Base-by-base conservation (phyloP, 495 filamentous ascomycete species). In the Annulohypoxylon nitens region DNA sequence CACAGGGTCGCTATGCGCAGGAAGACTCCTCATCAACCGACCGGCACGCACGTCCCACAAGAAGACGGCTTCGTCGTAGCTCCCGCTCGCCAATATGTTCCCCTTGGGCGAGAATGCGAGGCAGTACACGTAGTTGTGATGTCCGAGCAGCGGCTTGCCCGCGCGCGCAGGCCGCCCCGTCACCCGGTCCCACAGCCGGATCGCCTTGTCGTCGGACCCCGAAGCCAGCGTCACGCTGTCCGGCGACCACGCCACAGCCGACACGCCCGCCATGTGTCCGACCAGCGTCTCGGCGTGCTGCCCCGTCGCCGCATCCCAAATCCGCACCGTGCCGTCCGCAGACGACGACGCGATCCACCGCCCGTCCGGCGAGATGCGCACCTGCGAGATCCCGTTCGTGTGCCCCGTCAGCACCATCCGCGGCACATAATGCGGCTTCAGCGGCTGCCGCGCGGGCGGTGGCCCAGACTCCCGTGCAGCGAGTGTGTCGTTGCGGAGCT, bases 41-140 rank as follows among this genome's bases (percentile, higher is more conserved):
- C 92, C 93, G 0, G 93, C 91, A 0, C 96, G 88, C 2, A 98
- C 92, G 81, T 98, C 96, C 96, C 96, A 99, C 25, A 98, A 81
- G 72, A 97, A 97, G 0, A 99, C 92, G 8, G 97, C 96, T 84
- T 99, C 96, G 75, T 98, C 96, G 81, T 97, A 98, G 74, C 93
- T 95, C 16, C 96, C 97, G 65, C 92, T 95, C 41, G 92, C 96
- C 16, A 99, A 88, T 75, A 97, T 97, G 76, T 98, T 98, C 41
- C 96, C 97, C 81, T 97, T 97, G 1, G 97, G 96, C 14, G 93
- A 93, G 81, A 98, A 99, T 20, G 95, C 93, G 54, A 99, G 86
- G 39, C 91, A 91, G 81, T 95, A 97, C 50, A 99, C 90, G 83
- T 97, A 98, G 78, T 95, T 98, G 78, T 98, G 95, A 78, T 99